A percentile compares a stretch with the other conserved stretches of the same genome.
Evolutionary conservation across 768 basidiomycete genomes (phyloP).

Genomic region (Holtermannia corniformis): DNA sequence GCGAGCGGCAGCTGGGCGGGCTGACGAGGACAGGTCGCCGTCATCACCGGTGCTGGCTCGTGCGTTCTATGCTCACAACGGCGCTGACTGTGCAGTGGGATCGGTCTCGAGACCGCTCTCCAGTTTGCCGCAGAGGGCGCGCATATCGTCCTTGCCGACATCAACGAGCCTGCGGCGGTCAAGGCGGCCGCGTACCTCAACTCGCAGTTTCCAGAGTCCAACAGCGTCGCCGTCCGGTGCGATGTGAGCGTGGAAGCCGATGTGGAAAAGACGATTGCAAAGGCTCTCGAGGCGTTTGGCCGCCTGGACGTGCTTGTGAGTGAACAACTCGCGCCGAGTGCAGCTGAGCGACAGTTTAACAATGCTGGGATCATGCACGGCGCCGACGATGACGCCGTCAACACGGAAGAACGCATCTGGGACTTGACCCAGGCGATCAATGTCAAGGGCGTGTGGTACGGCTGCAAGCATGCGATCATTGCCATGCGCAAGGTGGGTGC

Average conservation of each 20-base stretch:
- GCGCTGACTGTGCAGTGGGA: conserved; percentile 54
- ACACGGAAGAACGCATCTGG: conserved; percentile 96
- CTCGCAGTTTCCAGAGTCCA: conserved; percentile 51
- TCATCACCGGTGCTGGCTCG: conserved; percentile 85
- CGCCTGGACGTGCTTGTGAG: conserved; percentile 86
- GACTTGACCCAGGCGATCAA: conserved; percentile 63
- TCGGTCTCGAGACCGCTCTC: conserved; percentile 90
- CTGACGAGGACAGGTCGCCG: conserved; percentile 26
- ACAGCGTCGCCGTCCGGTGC: conserved; percentile 56
- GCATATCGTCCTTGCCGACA: conserved; percentile 77
- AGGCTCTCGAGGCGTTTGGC: conserved; percentile 76
- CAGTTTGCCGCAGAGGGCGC: conserved; percentile 93
- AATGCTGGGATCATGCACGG: conserved; percentile 99
- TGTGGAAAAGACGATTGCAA: conserved; percentile 69
- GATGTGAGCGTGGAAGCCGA: conserved; percentile 87
- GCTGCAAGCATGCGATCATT: conserved; percentile 91
- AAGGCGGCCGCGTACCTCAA: conserved; percentile 57
- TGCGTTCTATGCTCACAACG: conserved; percentile 44
- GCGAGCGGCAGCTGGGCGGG: not conserved
- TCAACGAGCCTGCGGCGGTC: conserved; percentile 67
- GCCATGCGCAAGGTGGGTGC: conserved; percentile 68
- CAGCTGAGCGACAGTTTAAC: conserved; percentile 59
- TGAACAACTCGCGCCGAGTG: not conserved
- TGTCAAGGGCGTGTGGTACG: conserved; percentile 99
- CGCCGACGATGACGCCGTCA: conserved; percentile 84